Base-by-base conservation (phyloP, 345 rosid species). In the Corchorus capsularis region DNA sequence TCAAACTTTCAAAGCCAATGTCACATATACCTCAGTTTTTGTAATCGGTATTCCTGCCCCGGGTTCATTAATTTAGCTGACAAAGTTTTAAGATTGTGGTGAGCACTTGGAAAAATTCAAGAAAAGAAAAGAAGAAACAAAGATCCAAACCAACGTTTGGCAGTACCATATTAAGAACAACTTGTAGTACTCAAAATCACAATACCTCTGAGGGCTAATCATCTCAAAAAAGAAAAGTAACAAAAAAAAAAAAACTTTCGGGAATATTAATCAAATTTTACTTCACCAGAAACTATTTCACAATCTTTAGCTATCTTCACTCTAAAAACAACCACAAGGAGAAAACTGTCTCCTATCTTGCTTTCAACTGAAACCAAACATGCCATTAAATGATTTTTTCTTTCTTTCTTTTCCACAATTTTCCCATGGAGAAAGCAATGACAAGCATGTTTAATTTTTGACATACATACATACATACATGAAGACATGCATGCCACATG, bases 401-500 rank as follows among this genome's bases (percentile, higher is more conserved):
- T 39, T 39, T 65, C 8, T 27, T 37, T 17, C 2, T 39, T 39
- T 65, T 45, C 47, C 19, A 45, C 12, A 19, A 43, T 14, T 20
- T 45, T 43, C 34, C 9, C 43, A 63, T 1, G 50, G 69, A 10
- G 39, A 64, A 61, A 39, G 41, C 41, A 34, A 15, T 60, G 1
- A 15, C 46, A 62, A 45, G 35, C 35, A n/a, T 34, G 13, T 52
- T 50, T 15, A 52, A 27, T 69, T 52, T 39, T 50, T n/a, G 27
- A 50, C 56, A 49, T 16, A 50, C 57, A 67, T 22, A 27, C 39
- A 67, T 49, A 35, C 14, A 19, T 53, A 53, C 56, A 53, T 53
- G 57, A 53, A 17, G 22, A 54, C 59, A 54, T 54, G 59, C 71
- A 47, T 47, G 72, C 56, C 12, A 2, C 72, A 69, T 15, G 56